Conservation (phyloP, 2,329 filamentous ascomycete genomes). For the Colletotrichum filicis region DNA sequence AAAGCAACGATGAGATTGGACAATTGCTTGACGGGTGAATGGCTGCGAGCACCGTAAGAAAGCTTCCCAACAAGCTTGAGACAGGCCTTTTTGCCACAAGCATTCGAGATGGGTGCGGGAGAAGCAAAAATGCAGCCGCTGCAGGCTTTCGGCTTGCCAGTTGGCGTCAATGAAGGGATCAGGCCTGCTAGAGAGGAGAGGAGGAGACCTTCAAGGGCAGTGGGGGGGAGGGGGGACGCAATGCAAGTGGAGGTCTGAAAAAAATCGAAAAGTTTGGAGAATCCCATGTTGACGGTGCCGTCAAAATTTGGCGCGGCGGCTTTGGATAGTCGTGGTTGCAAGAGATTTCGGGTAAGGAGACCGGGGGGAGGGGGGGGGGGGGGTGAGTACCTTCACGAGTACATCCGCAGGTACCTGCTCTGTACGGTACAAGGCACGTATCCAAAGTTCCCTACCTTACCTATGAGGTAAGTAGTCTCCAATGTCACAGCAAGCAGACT, state of each 20-base stretch:
- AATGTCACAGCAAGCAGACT: background rate
- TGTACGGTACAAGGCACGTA: background rate
- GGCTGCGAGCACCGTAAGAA: background rate
- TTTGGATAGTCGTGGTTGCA: background rate
- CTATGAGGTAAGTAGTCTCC: background rate
- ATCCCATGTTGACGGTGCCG: constrained; percentile 32
- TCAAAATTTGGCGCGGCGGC: constrained; percentile 8
- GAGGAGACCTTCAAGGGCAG: background rate
- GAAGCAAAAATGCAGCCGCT: background rate
- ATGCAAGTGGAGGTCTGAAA: constrained; percentile 6
- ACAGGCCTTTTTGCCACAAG: background rate
- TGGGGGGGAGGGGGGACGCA: background rate
- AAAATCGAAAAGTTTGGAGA: constrained; percentile 34
- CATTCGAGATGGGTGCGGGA: background rate
- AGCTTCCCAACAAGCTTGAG: background rate
- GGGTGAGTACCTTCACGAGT: background rate
- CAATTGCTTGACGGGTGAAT: background rate
- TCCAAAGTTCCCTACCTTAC: too few relatives aligned
- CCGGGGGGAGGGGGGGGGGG: background rate
- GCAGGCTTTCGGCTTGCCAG: background rate
- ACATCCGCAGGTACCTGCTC: background rate
- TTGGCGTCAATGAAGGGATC: background rate
- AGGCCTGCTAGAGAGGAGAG: background rate
- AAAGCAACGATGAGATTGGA: background rate
- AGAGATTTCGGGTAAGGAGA: background rate